These are phyloP conservation scores for Leptographium radiaticola DNA, from an alignment of 2,329 filamentous ascomycete species.

Conservation along the genomic window DNA sequence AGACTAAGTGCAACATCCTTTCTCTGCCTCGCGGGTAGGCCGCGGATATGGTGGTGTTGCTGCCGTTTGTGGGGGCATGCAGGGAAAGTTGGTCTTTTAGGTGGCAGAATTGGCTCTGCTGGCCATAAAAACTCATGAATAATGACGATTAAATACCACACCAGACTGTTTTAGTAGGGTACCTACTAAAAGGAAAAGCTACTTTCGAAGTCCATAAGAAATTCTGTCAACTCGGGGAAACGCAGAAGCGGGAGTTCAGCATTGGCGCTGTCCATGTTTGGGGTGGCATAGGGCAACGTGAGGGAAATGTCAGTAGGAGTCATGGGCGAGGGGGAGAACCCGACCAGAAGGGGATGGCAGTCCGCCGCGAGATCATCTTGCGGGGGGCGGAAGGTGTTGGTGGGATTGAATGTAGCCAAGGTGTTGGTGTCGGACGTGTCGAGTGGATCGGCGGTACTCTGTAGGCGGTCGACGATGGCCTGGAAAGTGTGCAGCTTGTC, in stretches of 20 bases:
- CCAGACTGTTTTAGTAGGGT: too few relatives aligned
- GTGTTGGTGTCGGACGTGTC: neutral
- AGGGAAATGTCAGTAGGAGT: neutral
- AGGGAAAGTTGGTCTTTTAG: too few relatives aligned
- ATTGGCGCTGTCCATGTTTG: neutral
- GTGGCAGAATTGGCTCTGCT: too few relatives aligned
- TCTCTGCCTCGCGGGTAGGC: too few relatives aligned
- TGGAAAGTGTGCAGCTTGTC: neutral
- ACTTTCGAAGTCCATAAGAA: neutral
- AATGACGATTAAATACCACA: too few relatives aligned
- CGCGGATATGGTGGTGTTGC: too few relatives aligned
- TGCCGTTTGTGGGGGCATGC: too few relatives aligned
- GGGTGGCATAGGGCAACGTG: neutral
- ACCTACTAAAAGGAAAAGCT: neutral
- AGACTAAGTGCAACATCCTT: too few relatives aligned
- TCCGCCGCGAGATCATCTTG: neutral
- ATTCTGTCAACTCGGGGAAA: neutral
- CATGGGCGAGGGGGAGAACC: neutral
- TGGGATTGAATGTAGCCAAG: neutral
- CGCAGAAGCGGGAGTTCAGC: neutral
- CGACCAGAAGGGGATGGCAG: neutral
- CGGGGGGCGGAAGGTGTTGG: neutral
- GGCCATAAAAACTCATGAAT: too few relatives aligned
- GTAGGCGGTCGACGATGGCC: neutral
- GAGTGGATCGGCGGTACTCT: neutral